Evolutionary conservation across 2,329 filamentous ascomycete species (phyloP), one percentile per base, ranked within the genome.

Genomic region (Colletotrichum sp.): DNA sequence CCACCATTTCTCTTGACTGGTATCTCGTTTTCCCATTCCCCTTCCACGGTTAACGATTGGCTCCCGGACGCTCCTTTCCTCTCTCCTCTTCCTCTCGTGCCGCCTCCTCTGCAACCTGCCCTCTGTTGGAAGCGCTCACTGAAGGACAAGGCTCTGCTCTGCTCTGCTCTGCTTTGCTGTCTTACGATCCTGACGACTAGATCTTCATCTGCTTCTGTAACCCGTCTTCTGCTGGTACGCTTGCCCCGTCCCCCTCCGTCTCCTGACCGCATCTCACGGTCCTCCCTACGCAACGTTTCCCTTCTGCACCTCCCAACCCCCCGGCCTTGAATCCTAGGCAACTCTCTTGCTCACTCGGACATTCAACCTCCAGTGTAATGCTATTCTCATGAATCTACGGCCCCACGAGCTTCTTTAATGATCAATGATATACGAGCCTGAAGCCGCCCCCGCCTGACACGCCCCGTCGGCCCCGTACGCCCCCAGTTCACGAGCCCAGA

Each of bases 371-470:
- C 26, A 66, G 71, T 70, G 49, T 71, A 66, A 66, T 76, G 36
- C 28, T 66, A 6, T 71, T 34, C 30, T 67, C 21, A 67, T 75
- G 71, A 76, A 16, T 44, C 52, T 57, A 21, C 65, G 55, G 60
- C 39, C 62, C 57, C 65, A 75, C 67, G 68, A 77, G 30, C 77
- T 76, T 59, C 52, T 72, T 62, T 76, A 77, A 77, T 77, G 76
- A 78, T 75, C 72, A 76, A 77, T 78, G 77, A 78, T 68, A 72
- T 70, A 76, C 77, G 76, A 77, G 26, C 60, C 76, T 77, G 68
- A 76, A 44, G 59, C 30, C 66, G 36, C 60, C 71, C 59, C 73
- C 73, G 69, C 70, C 59, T 59, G 39, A 68, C 57, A 44, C 68
- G 16, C 73, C 49, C 44, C 44, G 44, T 52, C 44, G 10, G 44